Percentiles rank a stretch among this genome's conserved stretches.
These are phyloP conservation scores for Yarrowia keelungensis DNA, from an alignment of 805 yeast genomes.

Conservation along the genomic window DNA sequence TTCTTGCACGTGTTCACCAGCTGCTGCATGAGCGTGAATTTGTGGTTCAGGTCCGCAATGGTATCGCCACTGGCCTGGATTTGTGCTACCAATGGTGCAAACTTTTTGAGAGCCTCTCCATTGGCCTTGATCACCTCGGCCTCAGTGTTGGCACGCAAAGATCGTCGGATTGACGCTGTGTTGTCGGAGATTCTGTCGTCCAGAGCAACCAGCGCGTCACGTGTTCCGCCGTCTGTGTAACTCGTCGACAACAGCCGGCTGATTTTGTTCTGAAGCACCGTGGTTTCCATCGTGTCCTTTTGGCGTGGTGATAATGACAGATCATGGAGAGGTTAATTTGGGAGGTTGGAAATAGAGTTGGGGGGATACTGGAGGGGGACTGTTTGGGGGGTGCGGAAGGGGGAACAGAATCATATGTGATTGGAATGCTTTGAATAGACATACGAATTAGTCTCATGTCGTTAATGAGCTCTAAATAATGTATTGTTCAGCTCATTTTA, in stretches of 20 bases:
- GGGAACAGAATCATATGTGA: background rate
- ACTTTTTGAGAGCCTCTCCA: conserved; percentile 48
- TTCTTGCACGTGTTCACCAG: conserved; percentile 43
- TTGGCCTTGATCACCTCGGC: conserved; percentile 49
- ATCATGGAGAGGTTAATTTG: conserved; percentile 25
- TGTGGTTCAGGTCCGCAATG: conserved; percentile 42
- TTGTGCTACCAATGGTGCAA: conserved; percentile 48
- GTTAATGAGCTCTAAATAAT: too few species aligned
- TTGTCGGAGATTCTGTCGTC: conserved; percentile 47
- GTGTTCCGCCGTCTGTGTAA: conserved; percentile 48
- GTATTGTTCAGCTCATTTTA: too few species aligned
- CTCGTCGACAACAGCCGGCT: conserved; percentile 48
- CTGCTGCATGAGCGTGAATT: conserved; percentile 44
- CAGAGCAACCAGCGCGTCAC: conserved; percentile 48
- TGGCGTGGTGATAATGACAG: conserved; percentile 11
- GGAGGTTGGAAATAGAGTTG: conserved; percentile 11
- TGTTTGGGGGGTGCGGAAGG: background rate
- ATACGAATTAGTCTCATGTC: too few species aligned
- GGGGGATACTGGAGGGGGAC: background rate
- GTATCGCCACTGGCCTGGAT: conserved; percentile 44
- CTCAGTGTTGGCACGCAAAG: conserved; percentile 49
- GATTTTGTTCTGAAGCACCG: conserved; percentile 44
- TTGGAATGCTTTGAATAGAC: too few species aligned
- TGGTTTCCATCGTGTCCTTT: conserved; percentile 16
- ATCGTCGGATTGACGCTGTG: conserved; percentile 49